A percentile compares a stretch with the other conserved stretches of the same genome.
These are phyloP conservation scores for Penicillium sp. DNA, from an alignment of 2,329 filamentous ascomycete genomes.

Conservation along the genomic window DNA sequence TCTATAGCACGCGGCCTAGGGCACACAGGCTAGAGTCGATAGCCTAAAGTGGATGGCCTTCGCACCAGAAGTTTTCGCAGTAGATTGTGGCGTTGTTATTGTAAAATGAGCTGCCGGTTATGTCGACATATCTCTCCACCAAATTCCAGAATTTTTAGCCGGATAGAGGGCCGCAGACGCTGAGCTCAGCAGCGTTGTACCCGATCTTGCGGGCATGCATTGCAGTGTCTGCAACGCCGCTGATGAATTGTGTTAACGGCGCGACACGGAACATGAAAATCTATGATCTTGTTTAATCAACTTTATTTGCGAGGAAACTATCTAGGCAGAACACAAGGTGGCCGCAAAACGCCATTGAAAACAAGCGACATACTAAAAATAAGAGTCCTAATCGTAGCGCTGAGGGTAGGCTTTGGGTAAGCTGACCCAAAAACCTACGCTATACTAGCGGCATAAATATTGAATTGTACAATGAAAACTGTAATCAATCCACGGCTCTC, in stretches of 20 bases:
- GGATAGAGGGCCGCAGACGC: conserved; percentile 63
- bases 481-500: conserved; percentile 23
- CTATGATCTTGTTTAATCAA: conserved; percentile 58
- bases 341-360: conserved; percentile 61
- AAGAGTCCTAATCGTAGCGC: conserved; percentile 23
- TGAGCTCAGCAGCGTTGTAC: conserved; percentile 71
- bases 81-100: conserved; percentile 51
- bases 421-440: conserved; percentile 20
- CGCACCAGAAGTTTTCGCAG: conserved; percentile 53
- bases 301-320: background rate
- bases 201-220: conserved; percentile 66
- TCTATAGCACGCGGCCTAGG: too few relatives aligned
- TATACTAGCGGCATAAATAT: conserved; percentile 25
- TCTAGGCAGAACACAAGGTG: conserved; percentile 63
- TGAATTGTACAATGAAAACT: conserved; percentile 30
- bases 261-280: conserved; percentile 62
- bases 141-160: conserved; percentile 64
- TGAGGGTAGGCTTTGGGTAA: conserved; percentile 19
- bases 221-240: conserved; percentile 69
- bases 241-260: conserved; percentile 53
- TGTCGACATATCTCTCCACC: conserved; percentile 54
- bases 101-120: conserved; percentile 56
- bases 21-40: too few relatives aligned
- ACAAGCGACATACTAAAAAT: conserved; percentile 26
- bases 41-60: too few relatives aligned